Conservation (phyloP, 805 yeast genomes). For the Wickerhamiella slavikovae region DNA sequence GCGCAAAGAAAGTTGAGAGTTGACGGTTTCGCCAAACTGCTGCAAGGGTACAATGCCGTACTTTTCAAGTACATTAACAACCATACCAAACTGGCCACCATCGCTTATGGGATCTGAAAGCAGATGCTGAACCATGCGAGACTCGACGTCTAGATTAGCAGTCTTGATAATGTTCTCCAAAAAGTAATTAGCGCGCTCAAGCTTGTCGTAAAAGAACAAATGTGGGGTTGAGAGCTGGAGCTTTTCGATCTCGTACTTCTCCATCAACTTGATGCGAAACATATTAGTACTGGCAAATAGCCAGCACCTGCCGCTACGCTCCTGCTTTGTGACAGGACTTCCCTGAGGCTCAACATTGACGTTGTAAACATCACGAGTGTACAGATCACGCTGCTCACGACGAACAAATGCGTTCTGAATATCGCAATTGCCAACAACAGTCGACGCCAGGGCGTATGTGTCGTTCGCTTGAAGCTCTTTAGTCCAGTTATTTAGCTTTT, state of each 20-base stretch:
- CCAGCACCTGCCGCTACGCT: conserved; percentile 72
- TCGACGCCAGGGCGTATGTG: conserved; percentile 14
- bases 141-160: conserved; percentile 40
- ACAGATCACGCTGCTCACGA: conserved; percentile 10
- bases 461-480: conserved; percentile 11
- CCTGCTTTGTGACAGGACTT: conserved; percentile 52
- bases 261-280: conserved; percentile 40
- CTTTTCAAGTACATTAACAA: conserved; percentile 52
- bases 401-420: conserved; percentile 13
- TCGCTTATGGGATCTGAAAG: conserved; percentile 49
- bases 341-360: conserved; percentile 28
- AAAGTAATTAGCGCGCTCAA: conserved; percentile 68
- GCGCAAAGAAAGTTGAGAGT: conserved; percentile 28
- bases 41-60: conserved; percentile 66
- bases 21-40: conserved; percentile 47
- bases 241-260: conserved; percentile 39
- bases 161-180: conserved; percentile 60
- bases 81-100: conserved; percentile 83
- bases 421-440: conserved; percentile 15
- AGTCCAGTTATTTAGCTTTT: conserved; percentile 13
- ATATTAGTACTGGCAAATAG: conserved; percentile 67
- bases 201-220: conserved; percentile 65
- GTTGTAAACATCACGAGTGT: conserved; percentile 21
- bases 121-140: conserved; percentile 48
- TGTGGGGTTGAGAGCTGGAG: conserved; percentile 64